Percentiles rank a stretch among this genome's conserved stretches.
phyloP scores from a whole-genome alignment of 805 yeast genomes.

The Saturnispora bothae region DNA sequence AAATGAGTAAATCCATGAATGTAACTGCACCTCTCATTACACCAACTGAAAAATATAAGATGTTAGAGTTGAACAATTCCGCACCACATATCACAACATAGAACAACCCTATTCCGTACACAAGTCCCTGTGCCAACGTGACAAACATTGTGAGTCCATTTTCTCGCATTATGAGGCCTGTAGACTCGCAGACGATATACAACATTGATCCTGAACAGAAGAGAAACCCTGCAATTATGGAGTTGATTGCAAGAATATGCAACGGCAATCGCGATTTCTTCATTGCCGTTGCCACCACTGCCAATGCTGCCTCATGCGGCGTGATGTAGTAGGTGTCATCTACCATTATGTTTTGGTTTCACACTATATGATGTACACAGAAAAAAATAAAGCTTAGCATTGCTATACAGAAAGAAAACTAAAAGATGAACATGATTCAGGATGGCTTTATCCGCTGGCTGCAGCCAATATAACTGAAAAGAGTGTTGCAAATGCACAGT shows the following conservation, averaged over 20 bases:
- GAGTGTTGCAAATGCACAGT: slow-evolving; percentile 43
- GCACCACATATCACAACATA: slow-evolving; percentile 68
- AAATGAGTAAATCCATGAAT: slow-evolving; percentile 47
- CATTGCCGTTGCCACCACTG: slow-evolving; percentile 79
- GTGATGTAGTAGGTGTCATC: slow-evolving; percentile 51
- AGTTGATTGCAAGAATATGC: slow-evolving; percentile 50
- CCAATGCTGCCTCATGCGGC: slow-evolving; percentile 74
- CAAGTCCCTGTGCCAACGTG: slow-evolving; percentile 45
- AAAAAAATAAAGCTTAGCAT: neutral
- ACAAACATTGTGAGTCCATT: slow-evolving; percentile 41
- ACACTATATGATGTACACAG: neutral
- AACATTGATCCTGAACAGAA: slow-evolving; percentile 70
- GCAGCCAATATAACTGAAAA: slow-evolving; percentile 41
- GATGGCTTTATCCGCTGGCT: neutral
- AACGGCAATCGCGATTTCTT: slow-evolving; percentile 61
- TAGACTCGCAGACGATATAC: slow-evolving; percentile 43
- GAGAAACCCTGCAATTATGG: slow-evolving; percentile 58
- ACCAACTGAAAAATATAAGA: slow-evolving; percentile 62
- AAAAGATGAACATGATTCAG: too few species aligned
- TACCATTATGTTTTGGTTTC: slow-evolving; percentile 17
- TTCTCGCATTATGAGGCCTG: slow-evolving; percentile 33
- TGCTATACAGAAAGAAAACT: too few species aligned
- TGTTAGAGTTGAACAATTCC: slow-evolving; percentile 67
- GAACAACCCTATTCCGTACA: slow-evolving; percentile 63
- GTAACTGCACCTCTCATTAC: slow-evolving; percentile 61